A percentile compares a stretch with the other conserved stretches of the same genome.
phyloP scores from a whole-genome alignment of 2,329 filamentous ascomycete species.

The Didymosphaeria variabile region DNA sequence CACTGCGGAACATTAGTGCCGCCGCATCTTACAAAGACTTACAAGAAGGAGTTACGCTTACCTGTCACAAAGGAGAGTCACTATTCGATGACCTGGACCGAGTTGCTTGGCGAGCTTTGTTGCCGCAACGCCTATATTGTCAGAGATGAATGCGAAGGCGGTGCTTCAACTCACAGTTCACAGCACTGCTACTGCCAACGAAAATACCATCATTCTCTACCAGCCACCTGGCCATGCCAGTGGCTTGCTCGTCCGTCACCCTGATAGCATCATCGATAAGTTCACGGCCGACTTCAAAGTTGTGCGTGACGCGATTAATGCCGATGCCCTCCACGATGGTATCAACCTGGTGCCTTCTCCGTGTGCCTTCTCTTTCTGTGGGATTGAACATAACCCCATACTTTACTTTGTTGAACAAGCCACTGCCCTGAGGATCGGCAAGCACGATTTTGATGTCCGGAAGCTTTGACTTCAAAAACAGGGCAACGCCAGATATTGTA shows the following conservation, averaged over 20 bases:
- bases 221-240: slow-evolving; percentile 93
- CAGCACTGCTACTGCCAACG: slow-evolving; percentile 91
- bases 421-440: slow-evolving; percentile 93
- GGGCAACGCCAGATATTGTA: slow-evolving; percentile 86
- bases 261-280: slow-evolving; percentile 89
- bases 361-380: slow-evolving; percentile 89
- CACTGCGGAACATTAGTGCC: slow-evolving; percentile 47
- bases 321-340: slow-evolving; percentile 96
- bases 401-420: slow-evolving; percentile 88
- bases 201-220: slow-evolving; percentile 97
- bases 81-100: slow-evolving; percentile 69
- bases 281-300: slow-evolving; percentile 87
- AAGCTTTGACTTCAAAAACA: slow-evolving; percentile 80
- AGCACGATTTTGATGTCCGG: slow-evolving; percentile 75
- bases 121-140: slow-evolving; percentile 67
- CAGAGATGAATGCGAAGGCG: slow-evolving; percentile 19
- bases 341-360: slow-evolving; percentile 90
- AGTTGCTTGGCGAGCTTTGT: slow-evolving; percentile 72
- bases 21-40: not conserved
- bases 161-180: slow-evolving; percentile 74
- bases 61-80: slow-evolving; percentile 83
- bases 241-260: slow-evolving; percentile 88
- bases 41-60: slow-evolving; percentile 21
- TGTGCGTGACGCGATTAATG: slow-evolving; percentile 91
- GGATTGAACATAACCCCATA: slow-evolving; percentile 95